Evolutionary conservation across 148 eudicot genomes (phyloP).

Genomic region (Fagopyrum esculentum): DNA sequence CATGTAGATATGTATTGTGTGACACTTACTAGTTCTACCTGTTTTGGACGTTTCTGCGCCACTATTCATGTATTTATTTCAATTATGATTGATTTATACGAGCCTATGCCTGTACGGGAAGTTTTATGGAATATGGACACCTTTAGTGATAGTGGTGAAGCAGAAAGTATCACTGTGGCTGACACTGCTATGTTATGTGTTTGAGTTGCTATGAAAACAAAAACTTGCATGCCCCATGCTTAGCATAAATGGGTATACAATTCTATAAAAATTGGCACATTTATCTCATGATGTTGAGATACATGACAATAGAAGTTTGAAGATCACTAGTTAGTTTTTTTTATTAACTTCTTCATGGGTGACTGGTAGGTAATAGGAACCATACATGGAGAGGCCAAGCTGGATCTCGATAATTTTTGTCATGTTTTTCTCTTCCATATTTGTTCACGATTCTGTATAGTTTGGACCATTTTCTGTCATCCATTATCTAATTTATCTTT

Average conservation of each 20-base stretch:
- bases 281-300: background rate
- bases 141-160: background rate
- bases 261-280: background rate
- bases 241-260: background rate
- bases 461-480: background rate
- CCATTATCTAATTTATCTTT: background rate
- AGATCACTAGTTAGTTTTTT: background rate
- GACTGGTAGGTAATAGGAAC: background rate
- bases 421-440: background rate
- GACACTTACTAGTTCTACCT: background rate
- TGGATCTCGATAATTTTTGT: background rate
- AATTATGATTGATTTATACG: no score
- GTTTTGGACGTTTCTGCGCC: background rate
- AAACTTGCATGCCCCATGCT: background rate
- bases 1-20: background rate
- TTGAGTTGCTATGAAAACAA: constrained; percentile 4
- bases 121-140: background rate
- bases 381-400: background rate
- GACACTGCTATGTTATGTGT: background rate
- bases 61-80: background rate
- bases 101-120: background rate
- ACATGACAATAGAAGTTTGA: background rate
- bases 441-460: background rate
- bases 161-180: background rate
- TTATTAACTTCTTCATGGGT: background rate